Base-by-base conservation (phyloP, 23 red algal species). In the Porphyridium purpureum region DNA sequence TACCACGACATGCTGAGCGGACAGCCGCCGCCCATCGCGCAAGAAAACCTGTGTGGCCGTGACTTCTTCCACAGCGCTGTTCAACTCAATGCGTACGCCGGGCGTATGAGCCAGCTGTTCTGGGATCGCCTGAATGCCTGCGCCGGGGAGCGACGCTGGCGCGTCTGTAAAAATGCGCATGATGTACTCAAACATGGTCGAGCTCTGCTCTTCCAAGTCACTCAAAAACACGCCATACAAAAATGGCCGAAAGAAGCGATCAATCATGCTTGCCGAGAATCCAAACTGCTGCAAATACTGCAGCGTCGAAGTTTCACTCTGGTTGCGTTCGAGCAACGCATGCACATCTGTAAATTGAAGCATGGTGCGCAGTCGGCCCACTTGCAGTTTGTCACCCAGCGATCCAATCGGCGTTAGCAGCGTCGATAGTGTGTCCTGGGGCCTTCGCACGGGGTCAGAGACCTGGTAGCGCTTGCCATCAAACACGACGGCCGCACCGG, bases 221-320 rank as follows among this genome's bases (percentile, higher is more conserved):
- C 64, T 54, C 31, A 98, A 52, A 50, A 86, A 98, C n/a, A 98
- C 86, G 27, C 90, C 90, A 22, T 64, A 64, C 28, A 82, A 98
- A 60, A 98, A 98, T 7, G 90, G 90, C 29, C 72, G 63, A 58
- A 98, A 98, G 55, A 98, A 98, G 15, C 59, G 36, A 4, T 53
- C 33, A 5, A 73, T 66, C 31, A 98, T 80, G 32, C 25, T 38
- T 26, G 50, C 31, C 2, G 79, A 75, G 52, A 98, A 85, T 17
- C 38, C 38, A 11, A 11, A 11, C 17, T 17, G 11, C 11, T 17
- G 38, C 11, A 44, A 17, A 44, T 44, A 44, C 17, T 44, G 11
- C 11, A 15, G 47, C 26, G 66, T 64, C 9, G 75, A 58, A 19
- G 65, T 47, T 30, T 65, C 46, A 7, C 11, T 21, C 21, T 22